Base-by-base conservation (phyloP, 23 red algal genomes). In the Gracilaria domingensis region DNA sequence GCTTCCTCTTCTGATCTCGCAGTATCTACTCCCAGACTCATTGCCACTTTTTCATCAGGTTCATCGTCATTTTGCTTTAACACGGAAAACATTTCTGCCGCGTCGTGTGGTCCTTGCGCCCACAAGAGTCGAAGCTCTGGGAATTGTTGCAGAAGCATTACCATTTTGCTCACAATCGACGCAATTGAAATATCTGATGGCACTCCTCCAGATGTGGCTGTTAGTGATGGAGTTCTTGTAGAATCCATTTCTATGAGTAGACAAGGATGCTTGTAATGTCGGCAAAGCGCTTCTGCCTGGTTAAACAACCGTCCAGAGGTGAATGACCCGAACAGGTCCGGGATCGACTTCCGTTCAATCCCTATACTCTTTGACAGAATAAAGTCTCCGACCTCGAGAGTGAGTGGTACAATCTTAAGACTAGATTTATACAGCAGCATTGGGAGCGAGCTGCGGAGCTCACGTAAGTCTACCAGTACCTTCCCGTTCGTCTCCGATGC, bases 341-440 rank as follows among this genome's bases (percentile, higher is more conserved):
- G 65, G 13, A 96, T 73, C 7, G 88, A 93, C 67, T 99, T 99
- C 66, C 97, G 94, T 85, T 99, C 97, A 57, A 99, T 93, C 33
- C 80, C 88, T 69, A 99, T 91, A 25, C 83, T 81, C 79, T 82
- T 90, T 32, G 89, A 93, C 44, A 99, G 82, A 33, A 99, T 89
- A 54, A 96, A 99, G 53, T 99, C 97, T 23, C 94, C 97, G 32
- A 96, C 90, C 69, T 88, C 83, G 50, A 99, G 85, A 50, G 97
- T 99, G 8, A 90, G 26, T 24, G 97, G 94, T 5, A 91, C 64
- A 81, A 99, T 83, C 9, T 26, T 32, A 8, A 93, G 53, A 32
- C 82, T 93, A 16, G 57, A 67, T 37, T 75, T 71, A 64, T 96
- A 86, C 81, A 99, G 81, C 62, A 83, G 50, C 53, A 88, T 90